Conservation (phyloP, 2,329 filamentous ascomycete genomes). For the Hypoxylon sp. region DNA sequence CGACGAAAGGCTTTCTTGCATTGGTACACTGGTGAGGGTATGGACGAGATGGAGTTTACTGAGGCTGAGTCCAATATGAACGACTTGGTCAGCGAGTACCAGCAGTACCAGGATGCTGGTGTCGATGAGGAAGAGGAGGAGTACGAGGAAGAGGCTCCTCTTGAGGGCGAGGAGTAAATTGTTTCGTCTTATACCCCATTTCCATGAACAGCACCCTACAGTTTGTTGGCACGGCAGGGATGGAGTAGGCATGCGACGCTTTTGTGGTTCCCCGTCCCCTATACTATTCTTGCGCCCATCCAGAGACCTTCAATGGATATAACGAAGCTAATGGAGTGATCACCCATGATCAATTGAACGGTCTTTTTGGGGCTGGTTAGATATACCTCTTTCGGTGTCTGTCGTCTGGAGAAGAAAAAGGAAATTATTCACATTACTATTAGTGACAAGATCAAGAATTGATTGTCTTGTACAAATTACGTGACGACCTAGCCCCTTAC, state of each 20-base stretch:
- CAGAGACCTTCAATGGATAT: slow-evolving; percentile 49
- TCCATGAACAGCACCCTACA: slow-evolving; percentile 38
- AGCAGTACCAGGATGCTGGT: slow-evolving; percentile 99
- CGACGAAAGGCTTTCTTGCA: slow-evolving; percentile 99
- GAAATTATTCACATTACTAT: slow-evolving; percentile 51
- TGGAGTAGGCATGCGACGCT: slow-evolving; percentile 40
- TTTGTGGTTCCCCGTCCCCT: slow-evolving; percentile 44
- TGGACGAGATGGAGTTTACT: slow-evolving; percentile 99
- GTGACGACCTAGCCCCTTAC: background rate
- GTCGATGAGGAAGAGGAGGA: slow-evolving; percentile 98
- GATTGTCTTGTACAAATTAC: slow-evolving; percentile 54
- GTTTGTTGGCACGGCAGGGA: slow-evolving; percentile 35
- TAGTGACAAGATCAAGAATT: slow-evolving; percentile 55
- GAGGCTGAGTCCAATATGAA: slow-evolving; percentile 99
- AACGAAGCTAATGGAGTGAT: slow-evolving; percentile 50
- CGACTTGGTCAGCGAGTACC: slow-evolving; percentile 99
- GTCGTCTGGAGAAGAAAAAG: slow-evolving; percentile 49
- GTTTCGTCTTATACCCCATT: slow-evolving; percentile 42
- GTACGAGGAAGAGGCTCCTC: slow-evolving; percentile 86
- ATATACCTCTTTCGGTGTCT: slow-evolving; percentile 55
- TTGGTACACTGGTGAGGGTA: slow-evolving; percentile 99
- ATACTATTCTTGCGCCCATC: slow-evolving; percentile 49
- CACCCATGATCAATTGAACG: slow-evolving; percentile 47
- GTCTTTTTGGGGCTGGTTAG: slow-evolving; percentile 51
- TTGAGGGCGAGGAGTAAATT: slow-evolving; percentile 75